A percentile compares a stretch with the other conserved stretches of the same genome.
These are phyloP conservation scores for Dactylorhiza incarnata DNA, from an alignment of 106 monocot species.

Conservation along the genomic window DNA sequence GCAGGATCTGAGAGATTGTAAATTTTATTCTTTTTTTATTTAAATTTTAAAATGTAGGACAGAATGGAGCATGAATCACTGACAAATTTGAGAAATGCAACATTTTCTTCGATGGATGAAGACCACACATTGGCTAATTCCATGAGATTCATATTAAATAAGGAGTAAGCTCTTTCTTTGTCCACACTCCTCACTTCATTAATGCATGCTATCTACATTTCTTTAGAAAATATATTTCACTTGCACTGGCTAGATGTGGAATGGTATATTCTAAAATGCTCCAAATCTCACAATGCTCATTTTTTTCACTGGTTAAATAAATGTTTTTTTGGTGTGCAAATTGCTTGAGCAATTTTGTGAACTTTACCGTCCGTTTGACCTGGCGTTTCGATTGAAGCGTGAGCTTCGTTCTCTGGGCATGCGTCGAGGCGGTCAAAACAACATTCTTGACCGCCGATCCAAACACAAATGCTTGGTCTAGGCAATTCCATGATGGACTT, in stretches of 20 bases:
- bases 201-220: not conserved
- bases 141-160: constrained; percentile 41
- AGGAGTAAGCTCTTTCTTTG: constrained; percentile 34
- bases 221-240: no score
- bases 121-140: constrained; percentile 55
- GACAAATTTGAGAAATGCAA: constrained; percentile 27
- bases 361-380: no score
- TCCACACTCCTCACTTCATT: not conserved
- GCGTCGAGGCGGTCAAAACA: no score
- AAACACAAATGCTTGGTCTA: no score
- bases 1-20: no score
- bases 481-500: no score
- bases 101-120: constrained; percentile 41
- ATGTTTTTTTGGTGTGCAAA: not conserved
- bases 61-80: constrained; percentile 50
- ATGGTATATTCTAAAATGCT: not conserved
- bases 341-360: no score
- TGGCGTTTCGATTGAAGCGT: no score
- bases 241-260: not conserved
- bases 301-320: not conserved
- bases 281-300: not conserved
- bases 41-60: not conserved
- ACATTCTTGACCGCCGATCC: no score
- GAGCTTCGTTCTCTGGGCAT: no score
- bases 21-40: not conserved